phyloP scores from a whole-genome alignment of 2,329 filamentous ascomycete genomes.

The Fusarium sp. region DNA sequence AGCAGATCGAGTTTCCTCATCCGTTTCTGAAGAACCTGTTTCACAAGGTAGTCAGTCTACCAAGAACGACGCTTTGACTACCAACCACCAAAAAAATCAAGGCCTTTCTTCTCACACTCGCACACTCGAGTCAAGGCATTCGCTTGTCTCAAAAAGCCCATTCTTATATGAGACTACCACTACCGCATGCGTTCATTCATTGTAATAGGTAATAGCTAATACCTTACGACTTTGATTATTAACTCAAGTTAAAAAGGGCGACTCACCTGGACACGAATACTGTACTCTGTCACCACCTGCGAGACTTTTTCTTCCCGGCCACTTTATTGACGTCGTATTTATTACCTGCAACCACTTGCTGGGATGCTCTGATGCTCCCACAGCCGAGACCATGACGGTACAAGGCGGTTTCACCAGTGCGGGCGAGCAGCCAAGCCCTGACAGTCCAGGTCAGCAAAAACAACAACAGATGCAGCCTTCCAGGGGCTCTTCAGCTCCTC shows the following conservation, averaged over 20 bases:
- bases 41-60: conserved; percentile 1
- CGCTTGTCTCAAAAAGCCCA: conserved; percentile 29
- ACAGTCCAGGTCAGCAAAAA: conserved; percentile 24
- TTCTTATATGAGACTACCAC: conserved; percentile 36
- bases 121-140: conserved; percentile 26
- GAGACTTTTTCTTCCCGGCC: conserved; percentile 6
- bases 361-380: conserved; percentile 42
- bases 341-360: conserved; percentile 39
- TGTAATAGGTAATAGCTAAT: conserved; percentile 38
- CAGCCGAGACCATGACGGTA: conserved; percentile 45
- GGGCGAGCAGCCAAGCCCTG: conserved; percentile 41
- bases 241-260: neutral
- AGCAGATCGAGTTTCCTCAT: conserved; percentile 18
- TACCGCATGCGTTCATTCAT: conserved; percentile 23
- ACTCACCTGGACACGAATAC: neutral
- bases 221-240: conserved; percentile 5
- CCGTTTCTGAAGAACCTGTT: conserved; percentile 29
- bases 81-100: conserved; percentile 15
- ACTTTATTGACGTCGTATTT: conserved; percentile 33
- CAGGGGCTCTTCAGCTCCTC: conserved; percentile 22
- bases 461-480: neutral
- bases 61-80: conserved; percentile 24
- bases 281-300: neutral
- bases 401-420: conserved; percentile 46
- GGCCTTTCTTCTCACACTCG: neutral